Evolutionary conservation across 352 stramenopile genomes (phyloP), one percentile per base, ranked within the genome.

Genomic region (Phytopythium helicoides): DNA sequence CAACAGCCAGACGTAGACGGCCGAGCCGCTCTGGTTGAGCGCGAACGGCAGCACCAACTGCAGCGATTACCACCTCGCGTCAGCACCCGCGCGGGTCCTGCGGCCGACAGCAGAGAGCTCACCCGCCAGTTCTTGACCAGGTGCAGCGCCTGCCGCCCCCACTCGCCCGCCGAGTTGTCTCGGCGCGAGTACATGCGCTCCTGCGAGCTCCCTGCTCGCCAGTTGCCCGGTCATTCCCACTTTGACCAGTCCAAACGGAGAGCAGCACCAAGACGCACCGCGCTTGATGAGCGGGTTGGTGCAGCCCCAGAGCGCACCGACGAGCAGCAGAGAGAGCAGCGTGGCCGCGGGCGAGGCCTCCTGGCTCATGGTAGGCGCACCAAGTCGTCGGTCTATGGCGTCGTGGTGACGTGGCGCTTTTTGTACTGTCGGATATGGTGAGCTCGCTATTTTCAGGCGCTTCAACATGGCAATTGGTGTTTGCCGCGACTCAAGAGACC

Each of bases 281-380:
- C 60, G 54, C 55, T 94, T 94, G 47, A 94, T 89, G 26, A 94
- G 63, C 2, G 85, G 85, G 56, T 94, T 94, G 4, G 85, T 94
- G 59, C 85, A 94, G 1, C 85, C 85, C 85, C 85, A 94, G 2
- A 94, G 70, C 18, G 82, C 82, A 16, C 85, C 82, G 35, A 94
- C 80, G 47, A 91, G 70, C 23, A 94, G 65, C 57, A 94, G 92
- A 33, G 80, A 91, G 41, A 90, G 57, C 34, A 94, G 55, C 45
- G 73, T 91, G 16, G 48, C 38, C 40, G 64, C 22, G 6, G 66
- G 41, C 6, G 45, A 39, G 11, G 37, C 15, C 8, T 34, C 22
- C 5, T 56, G 12, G 6, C 11, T 16, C 9, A 16, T 26, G 15
- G 0, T n/a, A n/a, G n/a, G n/a, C n/a, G n/a, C n/a, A n/a, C n/a